Base-by-base conservation (phyloP, 345 rosid genomes). In the Eucalyptus sp. region DNA sequence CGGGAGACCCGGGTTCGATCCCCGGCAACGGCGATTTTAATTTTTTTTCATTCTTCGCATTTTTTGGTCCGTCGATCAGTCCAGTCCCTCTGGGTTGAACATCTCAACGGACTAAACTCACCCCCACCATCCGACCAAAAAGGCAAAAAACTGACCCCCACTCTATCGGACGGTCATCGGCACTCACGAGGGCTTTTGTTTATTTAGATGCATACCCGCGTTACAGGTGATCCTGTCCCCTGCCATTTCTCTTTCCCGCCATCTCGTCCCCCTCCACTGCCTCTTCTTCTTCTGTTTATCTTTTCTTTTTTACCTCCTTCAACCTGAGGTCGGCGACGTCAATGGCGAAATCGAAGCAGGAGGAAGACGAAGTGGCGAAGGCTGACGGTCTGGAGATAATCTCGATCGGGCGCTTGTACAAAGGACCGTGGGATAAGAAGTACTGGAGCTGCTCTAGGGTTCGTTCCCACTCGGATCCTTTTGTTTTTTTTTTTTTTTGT, bases 371-470 rank as follows among this genome's bases (percentile, higher is more conserved):
- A 27, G 89, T 43, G 87, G 87, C 51, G 87, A 93, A 83, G 80
- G 89, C 93, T 3, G 96, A 94, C 86, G 98, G 93, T 87, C 94
- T 97, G 50, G 98, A 96, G 92, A 94, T 97, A 90, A 89, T 92
- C 86, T 95, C 98, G 51, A 90, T 96, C 86, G 99, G 99, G 90
- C 92, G 95, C 91, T 93, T 94, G 24, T 95, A 95, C 95, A 90
- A 51, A 52, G 99, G 98, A 24, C 88, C 96, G 16, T 95, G 97
- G 97, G 97, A 95, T 58, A 96, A 96, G 95, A 96, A 96, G 94
- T 96, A 94, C 92, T 97, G 98, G 98, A 97, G 98, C 94, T 94
- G 94, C 86, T 96, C 99, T 92, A 95, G 99, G 99, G 99, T 96
- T 95, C 24, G 95, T 51, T 88, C 89, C 88, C 88, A 85, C 58